Percentiles rank a stretch among this genome's conserved stretches.
Evolutionary conservation across 371 early-diverging fungal species (phyloP).

Genomic region (Umbelopsis sp.): DNA sequence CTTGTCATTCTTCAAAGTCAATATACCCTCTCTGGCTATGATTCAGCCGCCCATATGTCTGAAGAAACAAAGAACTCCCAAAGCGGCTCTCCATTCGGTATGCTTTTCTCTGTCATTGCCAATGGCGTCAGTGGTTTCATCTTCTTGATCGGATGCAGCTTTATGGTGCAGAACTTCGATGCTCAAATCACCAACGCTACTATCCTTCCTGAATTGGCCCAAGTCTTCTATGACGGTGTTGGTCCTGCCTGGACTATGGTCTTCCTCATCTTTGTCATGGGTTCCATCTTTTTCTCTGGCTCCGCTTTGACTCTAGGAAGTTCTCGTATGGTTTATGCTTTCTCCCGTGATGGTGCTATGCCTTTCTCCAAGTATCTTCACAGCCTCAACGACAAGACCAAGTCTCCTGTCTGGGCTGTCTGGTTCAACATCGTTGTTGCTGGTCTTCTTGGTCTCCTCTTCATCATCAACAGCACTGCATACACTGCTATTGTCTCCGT

Average conservation of each 20-base stretch:
- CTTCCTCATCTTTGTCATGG: conserved; percentile 57
- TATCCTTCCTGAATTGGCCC: conserved; percentile 55
- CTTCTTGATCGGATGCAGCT: conserved; percentile 58
- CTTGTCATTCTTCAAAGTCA: conserved; percentile 63
- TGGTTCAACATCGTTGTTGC: conserved; percentile 51
- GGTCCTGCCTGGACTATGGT: conserved; percentile 59
- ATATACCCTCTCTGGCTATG: conserved; percentile 73
- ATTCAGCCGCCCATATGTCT: conserved; percentile 74
- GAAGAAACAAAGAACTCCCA: conserved; percentile 75
- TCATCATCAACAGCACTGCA: conserved; percentile 41
- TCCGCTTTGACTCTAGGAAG: conserved; percentile 57
- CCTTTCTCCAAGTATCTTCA: conserved; percentile 46
- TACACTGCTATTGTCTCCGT: conserved; percentile 47
- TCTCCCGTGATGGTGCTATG: conserved; percentile 75
- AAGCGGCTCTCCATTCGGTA: conserved; percentile 60
- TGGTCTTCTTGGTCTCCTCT: conserved; percentile 35
- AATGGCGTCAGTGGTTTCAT: conserved; percentile 60
- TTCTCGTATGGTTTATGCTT: conserved; percentile 77
- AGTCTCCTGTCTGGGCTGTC: conserved; percentile 48
- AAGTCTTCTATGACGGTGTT: conserved; percentile 70
- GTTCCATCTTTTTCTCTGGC: conserved; percentile 63
- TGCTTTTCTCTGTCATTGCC: conserved; percentile 63
- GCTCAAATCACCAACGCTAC: conserved; percentile 48
- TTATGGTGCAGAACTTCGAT: conserved; percentile 58
- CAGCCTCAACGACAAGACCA: conserved; percentile 34